A percentile compares a stretch with the other conserved stretches of the same genome.
phyloP scores from a whole-genome alignment of 371 early-diverging fungal genomes.

The Cokeromyces recurvatus region DNA sequence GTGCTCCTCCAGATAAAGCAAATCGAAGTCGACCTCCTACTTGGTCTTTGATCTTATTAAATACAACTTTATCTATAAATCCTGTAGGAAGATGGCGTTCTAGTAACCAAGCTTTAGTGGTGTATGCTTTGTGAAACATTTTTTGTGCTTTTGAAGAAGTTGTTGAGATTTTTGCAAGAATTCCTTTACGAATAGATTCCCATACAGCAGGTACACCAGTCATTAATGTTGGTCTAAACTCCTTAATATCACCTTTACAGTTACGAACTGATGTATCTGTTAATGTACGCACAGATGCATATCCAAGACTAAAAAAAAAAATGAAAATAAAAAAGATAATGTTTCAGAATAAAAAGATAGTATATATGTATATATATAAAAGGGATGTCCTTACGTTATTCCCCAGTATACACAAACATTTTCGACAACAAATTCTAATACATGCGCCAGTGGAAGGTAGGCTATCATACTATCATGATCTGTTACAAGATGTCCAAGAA shows the following conservation, averaged over 20 bases:
- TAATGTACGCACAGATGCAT: constrained; percentile 82
- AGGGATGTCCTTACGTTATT: constrained; percentile 32
- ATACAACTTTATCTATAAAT: constrained; percentile 80
- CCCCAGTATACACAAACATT: constrained; percentile 71
- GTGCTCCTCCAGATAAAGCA: constrained; percentile 94
- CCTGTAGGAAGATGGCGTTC: constrained; percentile 63
- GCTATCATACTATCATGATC: constrained; percentile 72
- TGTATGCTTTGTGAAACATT: constrained; percentile 72
- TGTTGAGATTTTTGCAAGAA: constrained; percentile 65
- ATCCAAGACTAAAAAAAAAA: constrained; percentile 61
- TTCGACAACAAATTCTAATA: constrained; percentile 84
- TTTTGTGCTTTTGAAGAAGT: constrained; percentile 61
- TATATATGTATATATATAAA: too few relatives aligned
- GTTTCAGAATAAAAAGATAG: too few relatives aligned
- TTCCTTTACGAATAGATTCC: constrained; percentile 89
- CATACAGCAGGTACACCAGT: constrained; percentile 92
- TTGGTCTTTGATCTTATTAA: constrained; percentile 83
- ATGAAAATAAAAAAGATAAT: neutral
- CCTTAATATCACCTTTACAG: constrained; percentile 93
- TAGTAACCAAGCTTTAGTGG: constrained; percentile 73
- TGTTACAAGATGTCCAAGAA: constrained; percentile 44
- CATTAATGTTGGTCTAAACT: constrained; percentile 89
- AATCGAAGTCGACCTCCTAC: constrained; percentile 91
- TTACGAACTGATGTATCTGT: constrained; percentile 89
- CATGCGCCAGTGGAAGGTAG: constrained; percentile 95